phyloP scores from a whole-genome alignment of 257 asterid genomes.

The Solanum boliviense region DNA sequence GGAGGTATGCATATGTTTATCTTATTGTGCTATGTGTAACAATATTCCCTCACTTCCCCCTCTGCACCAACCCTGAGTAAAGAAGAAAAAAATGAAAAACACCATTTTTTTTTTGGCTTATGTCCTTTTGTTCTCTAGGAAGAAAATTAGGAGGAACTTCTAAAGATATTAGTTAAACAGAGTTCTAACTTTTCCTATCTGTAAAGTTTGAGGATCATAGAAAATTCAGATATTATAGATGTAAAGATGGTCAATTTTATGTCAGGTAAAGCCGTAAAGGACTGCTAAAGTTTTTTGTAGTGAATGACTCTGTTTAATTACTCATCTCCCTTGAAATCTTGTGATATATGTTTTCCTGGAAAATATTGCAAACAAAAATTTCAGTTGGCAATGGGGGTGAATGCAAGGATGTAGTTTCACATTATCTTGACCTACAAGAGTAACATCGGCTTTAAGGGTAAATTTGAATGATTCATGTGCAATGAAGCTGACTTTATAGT shows the following conservation, averaged over 20 bases:
- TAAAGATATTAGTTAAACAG: neutral
- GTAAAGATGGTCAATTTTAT: neutral
- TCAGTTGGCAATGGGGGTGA: neutral
- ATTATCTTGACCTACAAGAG: neutral
- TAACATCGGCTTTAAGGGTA: neutral
- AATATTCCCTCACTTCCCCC: neutral
- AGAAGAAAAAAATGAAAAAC: neutral
- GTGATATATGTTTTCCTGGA: neutral
- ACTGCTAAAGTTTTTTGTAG: neutral
- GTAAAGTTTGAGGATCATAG: neutral
- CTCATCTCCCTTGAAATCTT: neutral
- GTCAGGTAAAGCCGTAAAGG: neutral
- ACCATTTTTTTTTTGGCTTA: neutral
- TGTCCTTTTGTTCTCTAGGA: neutral
- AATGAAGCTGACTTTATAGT: neutral
- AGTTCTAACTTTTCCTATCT: neutral
- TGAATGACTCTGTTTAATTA: neutral
- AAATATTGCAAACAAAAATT: neutral
- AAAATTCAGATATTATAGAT: neutral
- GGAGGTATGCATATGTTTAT: constrained; percentile 44
- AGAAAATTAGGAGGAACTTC: neutral
- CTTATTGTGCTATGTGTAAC: neutral
- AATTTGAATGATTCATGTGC: neutral
- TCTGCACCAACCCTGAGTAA: neutral
- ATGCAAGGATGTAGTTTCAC: neutral